A percentile compares a stretch with the other conserved stretches of the same genome.
phyloP scores from a whole-genome alignment of 2,329 filamentous ascomycete species.

The Fusarium albosuccineum region DNA sequence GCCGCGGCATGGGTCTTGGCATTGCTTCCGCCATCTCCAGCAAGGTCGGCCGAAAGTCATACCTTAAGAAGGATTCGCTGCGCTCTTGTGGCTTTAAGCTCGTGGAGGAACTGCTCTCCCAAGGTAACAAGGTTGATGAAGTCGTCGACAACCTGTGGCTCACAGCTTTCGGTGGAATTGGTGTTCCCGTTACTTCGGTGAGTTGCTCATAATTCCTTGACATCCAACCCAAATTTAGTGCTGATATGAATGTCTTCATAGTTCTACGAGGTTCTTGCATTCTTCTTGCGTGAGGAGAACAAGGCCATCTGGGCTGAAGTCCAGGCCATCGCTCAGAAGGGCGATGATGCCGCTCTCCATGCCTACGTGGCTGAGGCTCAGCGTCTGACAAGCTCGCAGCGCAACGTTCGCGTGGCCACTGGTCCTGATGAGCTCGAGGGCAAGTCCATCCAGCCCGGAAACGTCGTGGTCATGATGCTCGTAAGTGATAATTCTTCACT shows the following conservation, averaged over 20 bases:
- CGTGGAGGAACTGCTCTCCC: slow-evolving; percentile 53
- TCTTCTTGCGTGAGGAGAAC: slow-evolving; percentile 57
- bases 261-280: slow-evolving; percentile 60
- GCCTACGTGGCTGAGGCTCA: slow-evolving; percentile 58
- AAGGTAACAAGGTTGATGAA: slow-evolving; percentile 50
- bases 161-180: slow-evolving; percentile 56
- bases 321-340: slow-evolving; percentile 53
- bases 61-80: slow-evolving; percentile 53
- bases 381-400: slow-evolving; percentile 56
- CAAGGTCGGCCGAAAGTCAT: slow-evolving; percentile 45
- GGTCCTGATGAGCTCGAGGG: slow-evolving; percentile 53
- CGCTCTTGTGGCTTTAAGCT: slow-evolving; percentile 56
- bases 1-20: slow-evolving; percentile 50
- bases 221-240: too few relatives aligned
- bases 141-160: slow-evolving; percentile 56
- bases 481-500: slow-evolving; percentile 45
- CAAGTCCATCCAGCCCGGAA: slow-evolving; percentile 55
- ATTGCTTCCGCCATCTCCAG: slow-evolving; percentile 47
- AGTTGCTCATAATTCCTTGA: slow-evolving; percentile 25
- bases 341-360: slow-evolving; percentile 51
- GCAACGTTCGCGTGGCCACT: slow-evolving; percentile 54
- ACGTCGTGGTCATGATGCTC: slow-evolving; percentile 55
- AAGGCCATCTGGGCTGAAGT: slow-evolving; percentile 58
- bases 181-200: slow-evolving; percentile 55
- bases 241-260: slow-evolving; percentile 32